Base-by-base conservation (phyloP, 345 rosid species). In the Bruguiera gymnorhiza region DNA sequence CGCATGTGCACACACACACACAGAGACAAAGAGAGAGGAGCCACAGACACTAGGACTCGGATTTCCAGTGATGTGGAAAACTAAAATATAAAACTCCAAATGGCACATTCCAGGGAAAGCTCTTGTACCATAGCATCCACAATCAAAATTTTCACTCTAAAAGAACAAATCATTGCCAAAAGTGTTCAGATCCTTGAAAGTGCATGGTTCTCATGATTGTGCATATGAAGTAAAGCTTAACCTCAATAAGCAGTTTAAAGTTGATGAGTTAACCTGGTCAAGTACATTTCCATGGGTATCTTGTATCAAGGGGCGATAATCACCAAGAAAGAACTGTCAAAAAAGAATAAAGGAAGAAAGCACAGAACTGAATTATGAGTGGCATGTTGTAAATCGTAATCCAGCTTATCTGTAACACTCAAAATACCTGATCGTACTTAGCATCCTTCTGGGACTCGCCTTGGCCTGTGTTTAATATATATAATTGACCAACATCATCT, bases 401-500 rank as follows among this genome's bases (percentile, higher is more conserved):
- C 50, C 18, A 43, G 18, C 2, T 2, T 43, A 43, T 43, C 50
- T 43, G 50, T 11, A 15, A 43, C 50, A 43, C 16, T 43, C 50
- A 46, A 58, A 39, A 66, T 79, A 96, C 99, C 98, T 96, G 99
- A 75, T 96, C 97, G 73, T 96, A 92, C 81, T 92, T 87, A 64
- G 99, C 96, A 69, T 92, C 96, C 73, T 78, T 84, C 78, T 92
- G 97, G 34, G 97, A 90, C 76, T 96, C 98, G 51, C 99, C 99
- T 83, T 96, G 96, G 79, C 98, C 99, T 37, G 99, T 96, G 84
- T 80, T 89, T 77, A 96, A 77, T 73, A 89, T 73, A 72, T 96
- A 89, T 64, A 92, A 78, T 74, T 96, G 99, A 64, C 99, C 99
- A 75, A 92, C 99, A 84, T 96, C 98, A 80, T 96, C 99, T 58